Evolutionary conservation across 2,329 filamentous ascomycete species (phyloP).

Genomic region (Botryosphaeria dothidea): DNA sequence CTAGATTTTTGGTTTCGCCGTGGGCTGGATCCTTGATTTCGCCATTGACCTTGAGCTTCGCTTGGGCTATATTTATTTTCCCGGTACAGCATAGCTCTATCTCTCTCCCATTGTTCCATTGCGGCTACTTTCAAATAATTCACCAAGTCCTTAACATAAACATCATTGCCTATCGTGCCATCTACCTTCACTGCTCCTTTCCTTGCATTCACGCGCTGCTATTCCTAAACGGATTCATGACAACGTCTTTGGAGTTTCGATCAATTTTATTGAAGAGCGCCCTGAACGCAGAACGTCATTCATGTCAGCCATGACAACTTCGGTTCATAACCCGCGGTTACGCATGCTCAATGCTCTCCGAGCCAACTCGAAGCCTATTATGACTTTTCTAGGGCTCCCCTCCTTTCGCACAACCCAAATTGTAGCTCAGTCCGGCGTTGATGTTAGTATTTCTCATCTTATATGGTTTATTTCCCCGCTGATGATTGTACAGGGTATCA

Average conservation of each 20-base stretch:
- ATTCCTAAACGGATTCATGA: neutral
- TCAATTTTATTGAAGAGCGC: neutral
- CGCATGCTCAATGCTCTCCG: constrained; percentile 48
- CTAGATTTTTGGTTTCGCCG: neutral
- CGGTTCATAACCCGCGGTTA: constrained; percentile 43
- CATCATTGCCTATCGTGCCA: neutral
- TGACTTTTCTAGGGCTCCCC: constrained; percentile 54
- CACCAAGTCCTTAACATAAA: neutral
- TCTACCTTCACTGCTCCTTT: neutral
- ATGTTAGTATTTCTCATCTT: constrained; percentile 34
- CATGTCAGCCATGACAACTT: neutral
- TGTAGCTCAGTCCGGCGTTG: constrained; percentile 63
- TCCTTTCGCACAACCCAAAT: constrained; percentile 52
- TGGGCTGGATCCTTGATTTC: neutral
- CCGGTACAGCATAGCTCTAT: neutral
- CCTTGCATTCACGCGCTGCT: neutral
- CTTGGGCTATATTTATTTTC: neutral
- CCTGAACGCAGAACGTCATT: neutral
- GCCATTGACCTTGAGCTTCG: neutral
- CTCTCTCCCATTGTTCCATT: neutral
- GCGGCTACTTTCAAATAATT: no score
- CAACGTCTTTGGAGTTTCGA: neutral
- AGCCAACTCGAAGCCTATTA: constrained; percentile 42
- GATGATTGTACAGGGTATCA: constrained; percentile 52
- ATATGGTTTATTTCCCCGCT: neutral